Conservation (phyloP, 2,329 filamentous ascomycete genomes). For the Microdochium paspali region DNA sequence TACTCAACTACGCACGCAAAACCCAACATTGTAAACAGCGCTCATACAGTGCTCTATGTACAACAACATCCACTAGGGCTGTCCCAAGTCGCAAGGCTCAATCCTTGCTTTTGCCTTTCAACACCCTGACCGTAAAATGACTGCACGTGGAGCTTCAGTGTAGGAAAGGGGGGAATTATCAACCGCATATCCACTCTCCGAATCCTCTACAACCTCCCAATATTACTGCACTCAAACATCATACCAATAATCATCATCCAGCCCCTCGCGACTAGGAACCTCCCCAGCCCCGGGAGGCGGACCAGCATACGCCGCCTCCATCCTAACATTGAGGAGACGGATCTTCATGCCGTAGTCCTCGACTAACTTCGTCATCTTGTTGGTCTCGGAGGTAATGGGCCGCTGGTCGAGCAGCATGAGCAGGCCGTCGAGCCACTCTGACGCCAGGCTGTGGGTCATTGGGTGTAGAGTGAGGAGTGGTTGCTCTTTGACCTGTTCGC, state of each 20-base stretch:
- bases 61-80: no score
- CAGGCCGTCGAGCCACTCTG: conserved; percentile 93
- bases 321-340: conserved; percentile 78
- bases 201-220: neutral
- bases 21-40: no score
- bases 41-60: no score
- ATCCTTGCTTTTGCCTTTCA: no score
- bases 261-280: conserved; percentile 71
- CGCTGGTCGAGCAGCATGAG: conserved; percentile 92
- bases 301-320: conserved; percentile 66
- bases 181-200: no score
- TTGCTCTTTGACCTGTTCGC: conserved; percentile 43
- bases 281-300: conserved; percentile 60
- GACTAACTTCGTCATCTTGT: conserved; percentile 77
- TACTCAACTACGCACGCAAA: no score
- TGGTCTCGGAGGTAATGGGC: conserved; percentile 94
- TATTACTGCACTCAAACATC: conserved; percentile 43
- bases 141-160: no score
- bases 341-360: conserved; percentile 91
- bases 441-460: conserved; percentile 70
- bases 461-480: conserved; percentile 78
- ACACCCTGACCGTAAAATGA: neutral
- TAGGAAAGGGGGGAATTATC: no score
- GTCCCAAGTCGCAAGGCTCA: no score
- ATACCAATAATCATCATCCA: conserved; percentile 93